Evolutionary conservation across 176 grass and related monocot species (phyloP), one percentile per base, ranked within the genome.

Genomic region (Zea luxurians): DNA sequence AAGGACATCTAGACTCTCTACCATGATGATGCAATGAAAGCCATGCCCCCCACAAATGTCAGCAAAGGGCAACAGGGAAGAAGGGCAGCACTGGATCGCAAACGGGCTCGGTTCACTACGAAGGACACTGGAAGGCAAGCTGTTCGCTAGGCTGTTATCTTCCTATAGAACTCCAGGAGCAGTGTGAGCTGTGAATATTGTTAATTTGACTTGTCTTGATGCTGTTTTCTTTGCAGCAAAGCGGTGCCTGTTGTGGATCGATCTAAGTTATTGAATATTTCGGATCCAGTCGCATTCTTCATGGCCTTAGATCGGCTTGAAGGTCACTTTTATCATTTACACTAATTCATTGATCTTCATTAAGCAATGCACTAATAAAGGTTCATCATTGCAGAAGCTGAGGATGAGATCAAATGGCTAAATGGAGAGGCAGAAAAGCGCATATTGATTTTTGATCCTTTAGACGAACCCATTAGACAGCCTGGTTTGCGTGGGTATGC

Each of bases 201-300:
- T 47, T 80, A 21, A 35, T 55, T 40, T 76, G 73, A 76, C 43
- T 36, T 60, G 34, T 42, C 79, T 77, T 71, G 35, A 43, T 79
- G 20, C 42, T 78, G 21, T 85, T n/a, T n/a, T n/a, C n/a, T n/a
- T n/a, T n/a, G n/a, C n/a, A n/a, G n/a, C n/a, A n/a, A n/a, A n/a
- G n/a, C n/a, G n/a, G n/a, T n/a, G n/a, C n/a, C n/a, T n/a, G n/a
- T n/a, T n/a, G n/a, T n/a, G n/a, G n/a, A n/a, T n/a, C n/a, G n/a
- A n/a, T n/a, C n/a, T n/a, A n/a, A n/a, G n/a, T n/a, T n/a, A n/a
- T n/a, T n/a, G n/a, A 74, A 35, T 10, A 85, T 88, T 49, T 41
- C 61, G 3, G 85, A 93, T 74, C 91, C 91, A 1, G 66, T 80
- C 0, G 79, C 83, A 55, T 90, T 75, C 40, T 93, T 86, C 8